Conservation (phyloP, 345 rosid genomes). For the Salix koriyanagi region DNA sequence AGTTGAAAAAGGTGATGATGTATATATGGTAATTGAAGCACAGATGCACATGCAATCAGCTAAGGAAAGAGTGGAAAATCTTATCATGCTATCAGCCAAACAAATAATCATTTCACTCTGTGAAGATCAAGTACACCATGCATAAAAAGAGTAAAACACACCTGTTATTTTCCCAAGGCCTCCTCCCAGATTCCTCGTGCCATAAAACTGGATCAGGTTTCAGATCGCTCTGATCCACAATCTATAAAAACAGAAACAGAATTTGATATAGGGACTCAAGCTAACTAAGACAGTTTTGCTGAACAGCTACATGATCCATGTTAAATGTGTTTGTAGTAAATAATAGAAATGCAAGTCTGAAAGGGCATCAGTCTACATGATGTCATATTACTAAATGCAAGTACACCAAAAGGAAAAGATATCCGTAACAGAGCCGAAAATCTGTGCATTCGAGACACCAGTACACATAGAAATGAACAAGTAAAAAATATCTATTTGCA, state of each 20-base stretch:
- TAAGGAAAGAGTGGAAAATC: neutral
- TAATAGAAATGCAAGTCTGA: neutral
- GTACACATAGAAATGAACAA: neutral
- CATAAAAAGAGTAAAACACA: neutral
- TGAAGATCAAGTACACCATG: neutral
- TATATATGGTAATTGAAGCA: neutral
- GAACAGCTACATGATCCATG: neutral
- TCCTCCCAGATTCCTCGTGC: slow-evolving; percentile 74
- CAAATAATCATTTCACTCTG: neutral
- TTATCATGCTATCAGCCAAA: neutral
- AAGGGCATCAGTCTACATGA: neutral
- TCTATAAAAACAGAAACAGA: slow-evolving; percentile 36
- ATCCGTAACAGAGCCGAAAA: no score
- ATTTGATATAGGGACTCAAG: slow-evolving; percentile 3
- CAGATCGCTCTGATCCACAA: slow-evolving; percentile 50
- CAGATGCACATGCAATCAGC: neutral
- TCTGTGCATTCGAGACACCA: neutral
- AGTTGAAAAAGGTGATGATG: neutral
- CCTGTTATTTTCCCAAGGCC: slow-evolving; percentile 50
- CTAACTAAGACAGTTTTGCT: slow-evolving; percentile 2
- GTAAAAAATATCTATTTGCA: neutral
- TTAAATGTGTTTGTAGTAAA: neutral
- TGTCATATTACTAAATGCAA: neutral
- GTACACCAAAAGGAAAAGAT: no score
- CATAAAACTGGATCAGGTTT: slow-evolving; percentile 60